Base-by-base conservation (phyloP, 129 eudicot species). In the Mikania micrantha region DNA sequence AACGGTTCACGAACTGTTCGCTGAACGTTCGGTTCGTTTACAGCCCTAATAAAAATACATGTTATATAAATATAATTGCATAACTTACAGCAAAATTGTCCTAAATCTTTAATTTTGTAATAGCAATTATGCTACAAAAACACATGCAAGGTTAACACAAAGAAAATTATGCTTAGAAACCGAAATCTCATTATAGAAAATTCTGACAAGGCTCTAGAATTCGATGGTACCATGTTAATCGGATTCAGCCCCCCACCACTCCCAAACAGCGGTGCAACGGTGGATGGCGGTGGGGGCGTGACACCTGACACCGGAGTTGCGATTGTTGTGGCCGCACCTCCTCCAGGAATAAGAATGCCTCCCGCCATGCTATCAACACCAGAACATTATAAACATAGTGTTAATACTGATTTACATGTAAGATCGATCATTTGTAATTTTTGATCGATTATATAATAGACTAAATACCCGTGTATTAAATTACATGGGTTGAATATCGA, bases 351-450 rank as follows among this genome's bases (percentile, higher is more conserved):
- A 13, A 74, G 17, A 41, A 62, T 47, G 41, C 83, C 86, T 70
- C 95, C 95, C 0, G 95, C 95, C 32, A 71, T 56, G 40, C 95
- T 84, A 74, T 38, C 66, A 79, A 69, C 25, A 62, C 52, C 62
- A 28, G 8, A 49, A 50, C 25, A 39, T 4, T 19, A 22, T 25
- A 6, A 32, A 47, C 9, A 16, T 29, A 3, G 1, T 1, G 24
- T 29, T 29, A 29, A 29, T 2, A n/a, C n/a, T n/a, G n/a, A n/a
- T n/a, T n/a, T n/a, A n/a, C n/a, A n/a, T n/a, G n/a, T n/a, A n/a
- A n/a, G n/a, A n/a, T n/a, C n/a, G n/a, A n/a, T n/a, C n/a, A n/a
- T n/a, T n/a, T n/a, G n/a, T n/a, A n/a, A n/a, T n/a, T n/a, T n/a
- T n/a, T n/a, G n/a, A n/a, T n/a, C n/a, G n/a, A n/a, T n/a, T n/a